phyloP scores from a whole-genome alignment of 805 yeast genomes.

The Teunomyces atbi region DNA sequence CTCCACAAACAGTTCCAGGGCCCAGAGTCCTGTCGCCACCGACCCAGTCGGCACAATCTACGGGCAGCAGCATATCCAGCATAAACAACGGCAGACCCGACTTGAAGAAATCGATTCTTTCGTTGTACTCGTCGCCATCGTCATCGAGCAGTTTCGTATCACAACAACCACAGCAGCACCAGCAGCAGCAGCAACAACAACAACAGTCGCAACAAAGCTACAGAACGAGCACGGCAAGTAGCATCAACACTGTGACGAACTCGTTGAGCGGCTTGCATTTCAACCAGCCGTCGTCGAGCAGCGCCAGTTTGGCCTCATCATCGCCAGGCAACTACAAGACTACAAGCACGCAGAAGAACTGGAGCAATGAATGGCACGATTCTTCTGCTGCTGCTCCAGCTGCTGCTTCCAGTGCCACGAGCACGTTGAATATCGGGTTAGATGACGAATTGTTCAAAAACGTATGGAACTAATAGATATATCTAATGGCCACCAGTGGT shows the following conservation, averaged over 20 bases:
- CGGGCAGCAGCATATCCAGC: conserved; percentile 30
- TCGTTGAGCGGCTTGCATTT: conserved; percentile 24
- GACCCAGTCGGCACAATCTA: conserved; percentile 31
- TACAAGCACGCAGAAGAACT: conserved; percentile 9
- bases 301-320: background rate
- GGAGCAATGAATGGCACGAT: conserved; percentile 39
- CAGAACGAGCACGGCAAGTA: conserved; percentile 3
- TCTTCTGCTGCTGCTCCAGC: conserved; percentile 9
- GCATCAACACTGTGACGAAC: conserved; percentile 13
- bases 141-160: conserved; percentile 43
- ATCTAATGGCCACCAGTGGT: conserved; percentile 68
- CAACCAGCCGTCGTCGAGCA: background rate
- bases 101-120: conserved; percentile 85
- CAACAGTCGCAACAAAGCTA: too few species aligned
- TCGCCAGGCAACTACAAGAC: conserved; percentile 1
- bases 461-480: conserved; percentile 51
- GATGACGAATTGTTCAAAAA: conserved; percentile 70
- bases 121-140: conserved; percentile 68
- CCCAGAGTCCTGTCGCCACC: conserved; percentile 7
- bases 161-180: conserved; percentile 16
- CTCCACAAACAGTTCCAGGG: conserved; percentile 7
- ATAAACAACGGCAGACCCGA: conserved; percentile 59
- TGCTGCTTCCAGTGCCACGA: conserved; percentile 12
- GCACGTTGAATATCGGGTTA: conserved; percentile 18
- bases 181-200: conserved; percentile 1